Conservation (phyloP, 2,329 filamentous ascomycete genomes). For the Catunica adiposa region DNA sequence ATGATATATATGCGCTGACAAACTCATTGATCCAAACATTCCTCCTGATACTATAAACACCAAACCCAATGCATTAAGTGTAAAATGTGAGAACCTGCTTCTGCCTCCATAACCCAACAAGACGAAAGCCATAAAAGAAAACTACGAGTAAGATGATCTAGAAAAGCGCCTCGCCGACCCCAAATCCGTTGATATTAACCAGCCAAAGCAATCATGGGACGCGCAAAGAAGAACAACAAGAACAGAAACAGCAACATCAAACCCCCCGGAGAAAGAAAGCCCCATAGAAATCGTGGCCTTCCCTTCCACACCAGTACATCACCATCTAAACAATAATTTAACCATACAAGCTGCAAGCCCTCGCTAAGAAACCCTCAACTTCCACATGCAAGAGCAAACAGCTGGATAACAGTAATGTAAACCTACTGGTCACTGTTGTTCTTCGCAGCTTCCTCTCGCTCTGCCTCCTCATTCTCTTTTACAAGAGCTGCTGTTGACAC, state of each 20-base stretch:
- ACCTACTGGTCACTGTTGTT: neutral
- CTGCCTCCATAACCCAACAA: neutral
- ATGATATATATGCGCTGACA: too few species aligned
- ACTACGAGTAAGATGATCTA: neutral
- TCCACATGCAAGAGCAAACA: neutral
- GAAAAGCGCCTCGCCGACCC: neutral
- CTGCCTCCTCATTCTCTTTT: constrained; percentile 38
- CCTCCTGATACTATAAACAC: neutral
- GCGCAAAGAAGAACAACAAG: too few species aligned
- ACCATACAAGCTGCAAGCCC: too few species aligned
- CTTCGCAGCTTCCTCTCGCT: constrained; percentile 33
- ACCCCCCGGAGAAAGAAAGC: neutral
- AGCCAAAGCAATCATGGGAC: neutral
- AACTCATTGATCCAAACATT: neutral
- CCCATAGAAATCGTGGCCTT: neutral
- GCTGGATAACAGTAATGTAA: neutral
- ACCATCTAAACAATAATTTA: too few species aligned
- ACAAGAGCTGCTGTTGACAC: constrained; percentile 29
- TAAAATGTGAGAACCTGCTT: neutral
- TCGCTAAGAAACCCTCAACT: too few species aligned
- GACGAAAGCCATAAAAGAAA: constrained; percentile 3
- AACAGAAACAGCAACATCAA: too few species aligned
- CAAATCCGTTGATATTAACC: neutral
- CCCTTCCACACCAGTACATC: neutral
- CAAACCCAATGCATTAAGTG: neutral